Conservation (phyloP, 2,329 filamentous ascomycete species). For the Ascochyta fabae region DNA sequence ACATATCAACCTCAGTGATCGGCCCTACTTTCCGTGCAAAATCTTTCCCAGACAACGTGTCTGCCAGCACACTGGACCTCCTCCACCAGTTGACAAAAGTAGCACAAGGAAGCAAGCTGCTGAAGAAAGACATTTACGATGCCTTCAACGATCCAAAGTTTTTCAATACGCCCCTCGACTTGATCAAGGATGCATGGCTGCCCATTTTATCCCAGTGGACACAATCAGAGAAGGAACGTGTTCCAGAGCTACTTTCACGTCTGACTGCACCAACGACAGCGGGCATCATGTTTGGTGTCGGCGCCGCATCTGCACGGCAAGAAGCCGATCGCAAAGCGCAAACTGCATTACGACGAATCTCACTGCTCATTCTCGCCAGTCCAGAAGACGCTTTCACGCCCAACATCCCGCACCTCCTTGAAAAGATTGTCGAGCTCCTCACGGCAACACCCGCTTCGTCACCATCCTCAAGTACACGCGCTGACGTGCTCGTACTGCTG, state of each 20-base stretch:
- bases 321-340: conserved; percentile 95
- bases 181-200: conserved; percentile 80
- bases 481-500: conserved; percentile 88
- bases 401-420: conserved; percentile 75
- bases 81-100: conserved; percentile 79
- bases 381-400: conserved; percentile 79
- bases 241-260: conserved; percentile 79
- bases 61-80: conserved; percentile 72
- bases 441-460: conserved; percentile 85
- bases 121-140: conserved; percentile 91
- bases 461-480: conserved; percentile 85
- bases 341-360: conserved; percentile 82
- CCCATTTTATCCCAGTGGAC: conserved; percentile 84
- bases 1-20: conserved; percentile 83
- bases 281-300: conserved; percentile 98
- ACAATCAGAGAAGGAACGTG: conserved; percentile 83
- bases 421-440: conserved; percentile 86
- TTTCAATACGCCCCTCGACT: conserved; percentile 70
- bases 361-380: conserved; percentile 78
- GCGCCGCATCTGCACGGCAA: conserved; percentile 88
- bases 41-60: conserved; percentile 84
- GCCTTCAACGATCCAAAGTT: conserved; percentile 90
- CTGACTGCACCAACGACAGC: conserved; percentile 87
- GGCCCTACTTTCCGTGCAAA: conserved; percentile 83
- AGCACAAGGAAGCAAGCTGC: conserved; percentile 81